These are phyloP conservation scores for Phoma sp. DNA, from an alignment of 2,329 filamentous ascomycete genomes.

Conservation along the genomic window DNA sequence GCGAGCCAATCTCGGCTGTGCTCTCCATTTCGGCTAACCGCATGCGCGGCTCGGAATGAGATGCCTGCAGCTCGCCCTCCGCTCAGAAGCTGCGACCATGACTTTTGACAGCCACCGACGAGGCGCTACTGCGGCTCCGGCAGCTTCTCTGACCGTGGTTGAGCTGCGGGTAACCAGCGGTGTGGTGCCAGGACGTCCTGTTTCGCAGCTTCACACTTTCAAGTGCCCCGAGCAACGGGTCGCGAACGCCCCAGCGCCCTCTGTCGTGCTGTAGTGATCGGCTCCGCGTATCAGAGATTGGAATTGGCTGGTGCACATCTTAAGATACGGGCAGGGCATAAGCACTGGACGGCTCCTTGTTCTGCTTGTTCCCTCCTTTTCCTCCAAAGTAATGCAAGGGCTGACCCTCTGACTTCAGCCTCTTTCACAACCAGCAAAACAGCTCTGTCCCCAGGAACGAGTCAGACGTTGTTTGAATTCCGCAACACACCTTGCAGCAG, in stretches of 20 bases:
- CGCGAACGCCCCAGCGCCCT: conserved; percentile 28
- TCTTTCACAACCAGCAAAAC: conserved; percentile 24
- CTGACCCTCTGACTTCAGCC: conserved; percentile 36
- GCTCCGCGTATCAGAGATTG: conserved; percentile 31
- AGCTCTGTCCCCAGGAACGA: conserved; percentile 36
- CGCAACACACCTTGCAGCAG: conserved; percentile 41
- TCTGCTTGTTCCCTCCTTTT: conserved; percentile 37
- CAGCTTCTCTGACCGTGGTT: conserved; percentile 19
- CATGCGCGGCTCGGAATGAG: conserved; percentile 25
- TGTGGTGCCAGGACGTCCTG: conserved; percentile 40
- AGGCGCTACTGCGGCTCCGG: conserved; percentile 32
- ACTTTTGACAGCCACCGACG: conserved; percentile 31
- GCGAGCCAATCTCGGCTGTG: conserved; percentile 33
- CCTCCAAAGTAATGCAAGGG: conserved; percentile 47
- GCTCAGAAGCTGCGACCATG: conserved; percentile 21
- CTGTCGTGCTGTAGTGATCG: conserved; percentile 37
- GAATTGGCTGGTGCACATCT: conserved; percentile 34
- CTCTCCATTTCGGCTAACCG: conserved; percentile 17
- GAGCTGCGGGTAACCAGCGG: conserved; percentile 34
- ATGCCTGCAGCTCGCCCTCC: conserved; percentile 28
- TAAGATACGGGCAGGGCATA: conserved; percentile 36
- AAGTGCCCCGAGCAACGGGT: conserved; percentile 19
- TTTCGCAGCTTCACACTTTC: conserved; percentile 39
- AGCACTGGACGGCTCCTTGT: conserved; percentile 28
- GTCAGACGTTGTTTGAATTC: conserved; percentile 43